These are phyloP conservation scores for Rhodotorula sp. DNA, from an alignment of 1,284 basidiomycete species.

Conservation along the genomic window DNA sequence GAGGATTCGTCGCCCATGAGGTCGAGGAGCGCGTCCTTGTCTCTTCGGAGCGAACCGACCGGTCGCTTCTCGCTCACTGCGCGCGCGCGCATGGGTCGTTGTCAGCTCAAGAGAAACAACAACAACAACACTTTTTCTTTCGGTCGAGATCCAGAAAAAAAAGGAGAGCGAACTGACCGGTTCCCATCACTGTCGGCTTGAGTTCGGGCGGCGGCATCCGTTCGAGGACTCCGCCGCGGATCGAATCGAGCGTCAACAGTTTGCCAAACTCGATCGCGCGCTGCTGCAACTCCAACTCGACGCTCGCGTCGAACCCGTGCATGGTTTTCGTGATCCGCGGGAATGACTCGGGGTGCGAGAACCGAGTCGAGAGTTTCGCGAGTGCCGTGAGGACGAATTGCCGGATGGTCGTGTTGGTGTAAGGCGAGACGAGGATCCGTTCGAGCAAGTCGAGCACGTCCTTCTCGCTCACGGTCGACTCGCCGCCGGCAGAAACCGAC, in stretches of 20 bases:
- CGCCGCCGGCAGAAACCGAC: slow-evolving; percentile 10
- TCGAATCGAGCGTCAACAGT: slow-evolving; percentile 65
- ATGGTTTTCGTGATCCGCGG: slow-evolving; percentile 74
- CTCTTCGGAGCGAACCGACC: slow-evolving; percentile 77
- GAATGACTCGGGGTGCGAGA: slow-evolving; percentile 57
- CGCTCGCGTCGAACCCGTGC: slow-evolving; percentile 72
- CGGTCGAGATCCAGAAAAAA: not conserved
- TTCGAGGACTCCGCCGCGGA: slow-evolving; percentile 87
- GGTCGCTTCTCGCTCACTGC: slow-evolving; percentile 84
- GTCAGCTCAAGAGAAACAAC: no score
- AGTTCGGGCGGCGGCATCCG: slow-evolving; percentile 97
- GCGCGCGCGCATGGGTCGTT: slow-evolving; percentile 44
- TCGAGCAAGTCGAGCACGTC: slow-evolving; percentile 84
- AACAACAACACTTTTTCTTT: no score
- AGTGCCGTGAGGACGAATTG: slow-evolving; percentile 89
- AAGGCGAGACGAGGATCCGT: slow-evolving; percentile 87
- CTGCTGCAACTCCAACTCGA: slow-evolving; percentile 93
- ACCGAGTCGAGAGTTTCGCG: slow-evolving; percentile 84
- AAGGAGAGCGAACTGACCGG: slow-evolving; percentile 55
- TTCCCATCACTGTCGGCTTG: slow-evolving; percentile 87
- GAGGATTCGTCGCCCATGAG: slow-evolving; percentile 68
- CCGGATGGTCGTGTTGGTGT: slow-evolving; percentile 83
- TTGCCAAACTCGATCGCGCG: slow-evolving; percentile 91
- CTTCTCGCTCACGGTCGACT: slow-evolving; percentile 66
- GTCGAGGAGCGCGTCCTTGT: slow-evolving; percentile 66